phyloP scores from a whole-genome alignment of 1,284 basidiomycete genomes.

The Rhodotorula glutinis region DNA sequence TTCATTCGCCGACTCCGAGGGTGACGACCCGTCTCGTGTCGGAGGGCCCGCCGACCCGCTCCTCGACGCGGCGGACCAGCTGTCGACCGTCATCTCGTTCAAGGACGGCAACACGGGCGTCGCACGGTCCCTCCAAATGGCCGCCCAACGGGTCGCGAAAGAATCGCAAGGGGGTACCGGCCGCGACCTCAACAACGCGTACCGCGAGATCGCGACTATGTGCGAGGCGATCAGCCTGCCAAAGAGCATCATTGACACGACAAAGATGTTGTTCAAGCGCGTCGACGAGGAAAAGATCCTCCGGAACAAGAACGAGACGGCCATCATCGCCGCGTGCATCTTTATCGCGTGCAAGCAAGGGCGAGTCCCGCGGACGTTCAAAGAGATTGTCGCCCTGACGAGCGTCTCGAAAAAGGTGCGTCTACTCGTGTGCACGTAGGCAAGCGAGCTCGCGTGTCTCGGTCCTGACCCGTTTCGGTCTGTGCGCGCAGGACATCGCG shows the following conservation, averaged over 20 bases:
- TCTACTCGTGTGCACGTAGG: too few relatives aligned
- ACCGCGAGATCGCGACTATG: constrained; percentile 86
- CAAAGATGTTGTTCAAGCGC: constrained; percentile 94
- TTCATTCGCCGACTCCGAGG: constrained; percentile 96
- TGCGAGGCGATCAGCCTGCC: constrained; percentile 93
- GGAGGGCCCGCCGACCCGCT: constrained; percentile 89
- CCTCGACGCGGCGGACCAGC: constrained; percentile 83
- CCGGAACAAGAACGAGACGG: constrained; percentile 84
- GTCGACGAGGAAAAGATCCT: constrained; percentile 92
- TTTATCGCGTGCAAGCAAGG: constrained; percentile 96
- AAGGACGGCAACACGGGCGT: constrained; percentile 90
- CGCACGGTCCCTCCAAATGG: constrained; percentile 86
- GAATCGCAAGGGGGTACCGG: constrained; percentile 62
- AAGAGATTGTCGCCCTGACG: constrained; percentile 90
- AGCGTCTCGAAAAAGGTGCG: constrained; percentile 83
- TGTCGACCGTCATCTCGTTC: constrained; percentile 91
- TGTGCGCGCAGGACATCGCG: constrained; percentile 60
- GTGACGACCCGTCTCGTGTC: constrained; percentile 99
- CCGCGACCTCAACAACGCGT: constrained; percentile 78
- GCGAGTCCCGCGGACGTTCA: constrained; percentile 88
- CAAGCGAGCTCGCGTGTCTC: too few relatives aligned
- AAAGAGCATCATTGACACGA: constrained; percentile 89
- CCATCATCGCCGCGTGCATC: constrained; percentile 94
- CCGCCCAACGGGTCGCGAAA: constrained; percentile 67
- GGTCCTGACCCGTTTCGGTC: too few relatives aligned